Conservation (phyloP, 208 protist genomes). For the Trichomonas vaginalis region DNA sequence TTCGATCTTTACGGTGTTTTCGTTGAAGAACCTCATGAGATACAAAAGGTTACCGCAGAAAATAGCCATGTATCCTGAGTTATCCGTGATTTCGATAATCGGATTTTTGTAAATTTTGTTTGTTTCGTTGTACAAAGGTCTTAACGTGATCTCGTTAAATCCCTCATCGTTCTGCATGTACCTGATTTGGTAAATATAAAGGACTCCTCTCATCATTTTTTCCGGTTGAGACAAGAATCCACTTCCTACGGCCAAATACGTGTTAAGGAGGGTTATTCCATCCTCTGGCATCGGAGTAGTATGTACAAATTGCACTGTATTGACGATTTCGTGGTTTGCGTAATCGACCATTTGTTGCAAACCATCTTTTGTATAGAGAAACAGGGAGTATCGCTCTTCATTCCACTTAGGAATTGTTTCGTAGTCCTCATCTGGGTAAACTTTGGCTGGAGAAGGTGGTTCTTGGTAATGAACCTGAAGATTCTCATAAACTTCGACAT, state of each 20-base stretch:
- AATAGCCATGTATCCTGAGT: neutral
- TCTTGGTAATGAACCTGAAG: neutral
- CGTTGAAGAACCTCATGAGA: neutral
- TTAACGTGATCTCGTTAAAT: neutral
- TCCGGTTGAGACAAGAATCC: neutral
- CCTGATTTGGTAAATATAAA: neutral
- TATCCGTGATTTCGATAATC: neutral
- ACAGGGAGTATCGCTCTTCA: neutral
- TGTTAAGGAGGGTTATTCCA: neutral
- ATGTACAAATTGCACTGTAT: neutral
- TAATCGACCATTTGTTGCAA: neutral
- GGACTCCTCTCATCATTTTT: neutral
- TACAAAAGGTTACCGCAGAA: neutral
- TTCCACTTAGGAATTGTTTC: neutral
- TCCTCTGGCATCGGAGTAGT: neutral
- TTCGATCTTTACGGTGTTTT: neutral
- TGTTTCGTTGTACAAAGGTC: neutral
- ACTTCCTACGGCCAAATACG: neutral
- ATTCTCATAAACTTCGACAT: neutral
- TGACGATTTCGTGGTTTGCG: neutral
- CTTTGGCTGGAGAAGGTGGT: neutral
- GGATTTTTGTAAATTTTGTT: neutral
- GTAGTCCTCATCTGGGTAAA: too few species aligned
- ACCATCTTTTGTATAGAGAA: neutral
- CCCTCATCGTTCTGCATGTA: neutral